Base-by-base conservation (phyloP, 2,329 filamentous ascomycete genomes). In the Colletotrichum orchidophilum region DNA sequence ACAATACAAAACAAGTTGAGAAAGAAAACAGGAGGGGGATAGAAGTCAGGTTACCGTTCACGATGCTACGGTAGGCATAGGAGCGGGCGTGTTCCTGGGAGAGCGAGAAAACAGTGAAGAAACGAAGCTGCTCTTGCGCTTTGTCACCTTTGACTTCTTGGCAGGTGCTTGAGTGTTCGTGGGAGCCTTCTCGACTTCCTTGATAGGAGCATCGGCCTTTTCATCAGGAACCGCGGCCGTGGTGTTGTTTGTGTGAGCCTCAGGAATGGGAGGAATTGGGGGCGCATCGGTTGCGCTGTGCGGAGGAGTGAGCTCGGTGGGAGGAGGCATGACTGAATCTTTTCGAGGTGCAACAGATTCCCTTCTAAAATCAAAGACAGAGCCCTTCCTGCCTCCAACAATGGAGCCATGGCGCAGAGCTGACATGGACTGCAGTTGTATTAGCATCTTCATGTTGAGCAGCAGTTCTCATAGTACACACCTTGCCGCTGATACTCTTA, bases 401-500 rank as follows among this genome's bases (percentile, higher is more conserved):
- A 70, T 66, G 54, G 70, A 70, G n/a, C 70, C 66, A 12, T 69
- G 66, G 15, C 66, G 65, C 7, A 72, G 50, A 55, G 66, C 60
- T 27, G 70, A 70, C 18, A 64, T 61, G 46, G 60, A 61, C 70
- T 72, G 33, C 26, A 18, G 11, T 15, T 6, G 9, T 15, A 31
- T 72, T 21, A 70, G 54, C 27, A 26, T 54, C 11, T 53, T 57
- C 33, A 13, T 15, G 18, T 24, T 12, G 8, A 15, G 3, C 2
- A 21, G 13, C 7, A 9, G 2, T 26, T 6, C 29, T 35, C 21
- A 12, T 58, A 5, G 5, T 24, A 26, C 59, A 33, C 61, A 84
- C 78, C 78, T 82, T 79, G 66, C 80, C 80, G 64, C 81, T 81
- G 62, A 82, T 67, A 72, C 78, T 82, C 70, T 77, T 82, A 57